Percentiles rank a stretch among this genome's conserved stretches.
Conservation (phyloP, 2,329 filamentous ascomycete species). For the Fusarium verticillioides region DNA sequence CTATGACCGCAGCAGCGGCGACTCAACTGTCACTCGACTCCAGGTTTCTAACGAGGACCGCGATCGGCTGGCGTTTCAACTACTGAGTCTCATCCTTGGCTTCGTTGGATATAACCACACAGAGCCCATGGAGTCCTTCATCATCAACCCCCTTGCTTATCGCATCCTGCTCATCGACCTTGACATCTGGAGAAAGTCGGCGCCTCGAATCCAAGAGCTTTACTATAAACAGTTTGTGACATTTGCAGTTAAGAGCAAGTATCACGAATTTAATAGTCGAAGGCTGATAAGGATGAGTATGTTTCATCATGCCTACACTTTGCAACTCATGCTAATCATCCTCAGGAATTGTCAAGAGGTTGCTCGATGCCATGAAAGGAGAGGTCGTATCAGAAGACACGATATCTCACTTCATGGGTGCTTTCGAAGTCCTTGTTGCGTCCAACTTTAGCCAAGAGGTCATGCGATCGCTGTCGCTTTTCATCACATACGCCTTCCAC, state of each 20-base stretch:
- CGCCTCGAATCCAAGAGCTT: constrained; percentile 79
- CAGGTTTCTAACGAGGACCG: constrained; percentile 63
- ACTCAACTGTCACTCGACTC: constrained; percentile 53
- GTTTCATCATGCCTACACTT: constrained; percentile 46
- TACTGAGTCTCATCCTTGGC: constrained; percentile 80
- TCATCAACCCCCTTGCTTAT: constrained; percentile 95
- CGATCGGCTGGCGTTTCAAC: constrained; percentile 66
- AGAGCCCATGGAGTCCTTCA: constrained; percentile 87
- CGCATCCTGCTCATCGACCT: constrained; percentile 91
- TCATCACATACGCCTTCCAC: constrained; percentile 92
- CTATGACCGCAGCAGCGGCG: constrained; percentile 51
- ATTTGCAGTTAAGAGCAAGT: constrained; percentile 90
- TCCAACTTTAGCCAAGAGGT: constrained; percentile 86
- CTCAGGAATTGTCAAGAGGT: constrained; percentile 85
- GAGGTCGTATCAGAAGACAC: constrained; percentile 80
- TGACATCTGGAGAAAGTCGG: constrained; percentile 89
- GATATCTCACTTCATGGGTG: constrained; percentile 78
- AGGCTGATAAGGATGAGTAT: constrained; percentile 89
- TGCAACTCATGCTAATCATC: constrained; percentile 25
- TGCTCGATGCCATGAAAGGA: constrained; percentile 90
- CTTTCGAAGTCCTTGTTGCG: constrained; percentile 82
- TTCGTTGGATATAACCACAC: constrained; percentile 90
- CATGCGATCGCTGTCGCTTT: constrained; percentile 86
- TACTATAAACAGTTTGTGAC: constrained; percentile 94
- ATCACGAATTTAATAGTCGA: constrained; percentile 91